These are phyloP conservation scores for Globisporangium lucens DNA, from an alignment of 352 stramenopile species.

Conservation along the genomic window DNA sequence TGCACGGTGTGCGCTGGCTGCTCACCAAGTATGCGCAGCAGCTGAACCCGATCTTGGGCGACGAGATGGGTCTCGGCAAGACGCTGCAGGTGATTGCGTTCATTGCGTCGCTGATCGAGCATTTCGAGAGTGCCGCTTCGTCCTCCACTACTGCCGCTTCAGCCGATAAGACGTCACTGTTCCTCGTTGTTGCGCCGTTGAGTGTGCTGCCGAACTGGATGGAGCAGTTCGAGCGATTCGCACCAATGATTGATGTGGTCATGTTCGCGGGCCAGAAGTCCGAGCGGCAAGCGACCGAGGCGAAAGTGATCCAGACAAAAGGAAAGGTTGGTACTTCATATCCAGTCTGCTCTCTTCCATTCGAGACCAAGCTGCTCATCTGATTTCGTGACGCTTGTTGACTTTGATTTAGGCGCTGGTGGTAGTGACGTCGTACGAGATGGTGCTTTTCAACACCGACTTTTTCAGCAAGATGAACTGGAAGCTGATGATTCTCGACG, in stretches of 20 bases:
- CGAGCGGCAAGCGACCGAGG: slow-evolving; percentile 28
- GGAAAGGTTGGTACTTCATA: slow-evolving; percentile 4
- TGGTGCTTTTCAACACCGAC: slow-evolving; percentile 51
- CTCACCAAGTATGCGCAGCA: slow-evolving; percentile 54
- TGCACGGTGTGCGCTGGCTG: slow-evolving; percentile 63
- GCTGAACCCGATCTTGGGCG: slow-evolving; percentile 71
- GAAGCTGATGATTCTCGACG: slow-evolving; percentile 78
- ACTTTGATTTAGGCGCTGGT: slow-evolving; percentile 29
- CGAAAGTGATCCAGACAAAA: slow-evolving; percentile 9
- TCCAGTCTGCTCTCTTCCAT: not conserved
- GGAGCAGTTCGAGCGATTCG: slow-evolving; percentile 73
- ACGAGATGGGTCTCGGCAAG: slow-evolving; percentile 85
- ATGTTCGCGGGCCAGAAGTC: slow-evolving; percentile 59
- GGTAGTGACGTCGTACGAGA: slow-evolving; percentile 76
- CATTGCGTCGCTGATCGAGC: slow-evolving; percentile 41
- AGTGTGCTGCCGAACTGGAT: slow-evolving; percentile 85
- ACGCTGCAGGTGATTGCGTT: slow-evolving; percentile 80
- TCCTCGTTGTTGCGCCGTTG: slow-evolving; percentile 65
- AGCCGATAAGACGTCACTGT: slow-evolving; percentile 20
- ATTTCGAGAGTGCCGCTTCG: not conserved
- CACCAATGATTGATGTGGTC: slow-evolving; percentile 45
- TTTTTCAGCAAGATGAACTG: slow-evolving; percentile 54
- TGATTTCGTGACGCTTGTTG: not conserved
- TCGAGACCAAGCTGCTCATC: not conserved
- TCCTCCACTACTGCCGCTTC: not conserved